Evolutionary conservation across 208 protist species (phyloP).

Genomic region (Jaenimonas drosophilae): DNA sequence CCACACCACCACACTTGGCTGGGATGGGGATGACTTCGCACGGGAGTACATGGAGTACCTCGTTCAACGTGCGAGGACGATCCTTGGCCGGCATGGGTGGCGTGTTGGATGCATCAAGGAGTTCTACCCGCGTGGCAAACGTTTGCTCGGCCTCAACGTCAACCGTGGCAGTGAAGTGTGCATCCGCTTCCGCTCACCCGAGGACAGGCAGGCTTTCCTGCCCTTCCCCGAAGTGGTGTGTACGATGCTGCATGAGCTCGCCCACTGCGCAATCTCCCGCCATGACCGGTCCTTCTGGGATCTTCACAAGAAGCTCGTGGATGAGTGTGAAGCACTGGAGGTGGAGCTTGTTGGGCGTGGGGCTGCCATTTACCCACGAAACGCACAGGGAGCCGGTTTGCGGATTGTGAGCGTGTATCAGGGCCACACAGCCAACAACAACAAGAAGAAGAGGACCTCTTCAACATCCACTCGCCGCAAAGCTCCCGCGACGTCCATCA

Average conservation of each 20-base stretch:
- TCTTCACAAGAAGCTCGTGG: slow-evolving; percentile 63
- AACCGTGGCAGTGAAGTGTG: slow-evolving; percentile 70
- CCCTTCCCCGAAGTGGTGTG: slow-evolving; percentile 79
- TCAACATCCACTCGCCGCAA: no score
- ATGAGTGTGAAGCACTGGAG: slow-evolving; percentile 65
- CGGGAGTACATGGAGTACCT: slow-evolving; percentile 60
- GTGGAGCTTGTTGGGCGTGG: slow-evolving; percentile 22
- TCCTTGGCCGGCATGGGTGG: slow-evolving; percentile 48
- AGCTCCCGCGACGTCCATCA: no score
- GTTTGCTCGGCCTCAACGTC: slow-evolving; percentile 77
- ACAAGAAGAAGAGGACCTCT: neutral
- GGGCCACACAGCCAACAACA: neutral
- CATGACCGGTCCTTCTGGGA: slow-evolving; percentile 72
- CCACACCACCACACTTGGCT: slow-evolving; percentile 44
- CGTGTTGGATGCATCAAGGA: slow-evolving; percentile 56
- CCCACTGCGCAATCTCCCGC: slow-evolving; percentile 49
- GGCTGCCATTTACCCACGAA: slow-evolving; percentile 22
- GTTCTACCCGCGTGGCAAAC: slow-evolving; percentile 72
- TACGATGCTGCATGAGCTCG: slow-evolving; percentile 86
- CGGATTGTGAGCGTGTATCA: neutral
- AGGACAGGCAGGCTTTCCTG: slow-evolving; percentile 55
- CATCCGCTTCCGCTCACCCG: slow-evolving; percentile 65
- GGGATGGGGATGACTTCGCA: slow-evolving; percentile 39
- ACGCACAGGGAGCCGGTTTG: neutral
- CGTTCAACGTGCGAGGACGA: slow-evolving; percentile 22